phyloP scores from a whole-genome alignment of 768 basidiomycete genomes.

The Suillus variegatus region DNA sequence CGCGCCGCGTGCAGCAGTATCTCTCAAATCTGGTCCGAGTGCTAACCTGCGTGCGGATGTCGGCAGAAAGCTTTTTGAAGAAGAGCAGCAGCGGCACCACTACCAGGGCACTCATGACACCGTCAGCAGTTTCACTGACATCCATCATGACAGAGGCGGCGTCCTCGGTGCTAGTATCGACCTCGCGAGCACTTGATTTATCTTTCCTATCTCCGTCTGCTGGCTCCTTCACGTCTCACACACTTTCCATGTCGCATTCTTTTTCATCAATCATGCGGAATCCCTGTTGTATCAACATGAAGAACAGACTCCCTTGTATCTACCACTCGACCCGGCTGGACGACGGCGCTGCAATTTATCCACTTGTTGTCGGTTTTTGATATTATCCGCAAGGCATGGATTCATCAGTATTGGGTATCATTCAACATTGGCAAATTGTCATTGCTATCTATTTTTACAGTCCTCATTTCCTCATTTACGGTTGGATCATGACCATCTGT shows the following conservation, averaged over 20 bases:
- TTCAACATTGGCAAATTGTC: slow-evolving; percentile 10
- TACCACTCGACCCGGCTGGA: slow-evolving; percentile 28
- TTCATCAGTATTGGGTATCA: slow-evolving; percentile 14
- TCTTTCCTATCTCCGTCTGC: slow-evolving; percentile 10
- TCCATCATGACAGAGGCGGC: slow-evolving; percentile 28
- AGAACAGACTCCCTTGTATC: slow-evolving; percentile 32
- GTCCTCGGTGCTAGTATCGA: slow-evolving; percentile 33
- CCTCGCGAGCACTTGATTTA: slow-evolving; percentile 28
- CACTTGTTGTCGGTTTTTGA: slow-evolving; percentile 25
- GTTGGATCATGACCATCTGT: background rate
- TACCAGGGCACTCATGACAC: slow-evolving; percentile 14
- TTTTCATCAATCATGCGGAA: slow-evolving; percentile 22
- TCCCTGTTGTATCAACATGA: slow-evolving; percentile 33
- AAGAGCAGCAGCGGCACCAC: slow-evolving; percentile 56
- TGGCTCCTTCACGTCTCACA: slow-evolving; percentile 13
- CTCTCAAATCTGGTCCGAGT: slow-evolving; percentile 36
- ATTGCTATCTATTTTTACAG: slow-evolving; percentile 8
- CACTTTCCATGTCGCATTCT: slow-evolving; percentile 24
- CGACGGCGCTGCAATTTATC: slow-evolving; percentile 29
- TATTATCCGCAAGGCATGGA: slow-evolving; percentile 27
- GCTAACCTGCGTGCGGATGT: slow-evolving; percentile 63
- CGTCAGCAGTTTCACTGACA: slow-evolving; percentile 20
- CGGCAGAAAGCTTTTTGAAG: slow-evolving; percentile 70
- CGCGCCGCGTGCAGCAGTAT: slow-evolving; percentile 32
- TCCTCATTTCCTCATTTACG: background rate